phyloP scores from a whole-genome alignment of 2,329 filamentous ascomycete species.

The Fusarium camptoceras region DNA sequence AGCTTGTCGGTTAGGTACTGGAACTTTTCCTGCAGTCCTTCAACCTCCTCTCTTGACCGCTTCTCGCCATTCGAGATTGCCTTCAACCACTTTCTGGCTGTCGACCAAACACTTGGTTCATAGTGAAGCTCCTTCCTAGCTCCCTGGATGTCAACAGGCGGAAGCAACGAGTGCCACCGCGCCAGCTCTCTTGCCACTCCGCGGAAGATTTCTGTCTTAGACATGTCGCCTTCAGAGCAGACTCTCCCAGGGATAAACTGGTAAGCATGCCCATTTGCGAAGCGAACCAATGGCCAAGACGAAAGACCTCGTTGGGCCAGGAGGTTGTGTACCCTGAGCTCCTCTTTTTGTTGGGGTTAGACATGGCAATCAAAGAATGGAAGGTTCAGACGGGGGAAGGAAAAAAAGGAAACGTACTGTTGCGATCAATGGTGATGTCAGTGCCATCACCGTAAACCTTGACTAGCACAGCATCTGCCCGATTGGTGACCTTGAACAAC shows the following conservation, averaged over 20 bases:
- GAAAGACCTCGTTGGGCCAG: conserved; percentile 35
- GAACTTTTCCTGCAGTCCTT: conserved; percentile 25
- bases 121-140: conserved; percentile 4
- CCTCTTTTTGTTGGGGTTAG: conserved; percentile 36
- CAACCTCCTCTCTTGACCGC: conserved; percentile 9
- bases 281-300: conserved; percentile 33
- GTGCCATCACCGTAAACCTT: conserved; percentile 43
- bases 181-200: conserved; percentile 39
- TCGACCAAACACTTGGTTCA: conserved; percentile 37
- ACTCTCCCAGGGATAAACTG: conserved; percentile 29
- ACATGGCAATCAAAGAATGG: conserved; percentile 1
- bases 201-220: conserved; percentile 25
- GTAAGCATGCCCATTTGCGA: conserved; percentile 39
- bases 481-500: conserved; percentile 35
- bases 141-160: neutral
- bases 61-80: conserved; percentile 18
- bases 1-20: conserved; percentile 25
- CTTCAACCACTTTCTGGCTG: conserved; percentile 40
- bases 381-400: conserved; percentile 8
- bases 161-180: conserved; percentile 34
- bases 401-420: conserved; percentile 26
- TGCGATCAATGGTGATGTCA: conserved; percentile 38
- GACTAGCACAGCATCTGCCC: conserved; percentile 21
- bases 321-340: conserved; percentile 36
- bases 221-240: conserved; percentile 33